Evolutionary conservation across 2,329 filamentous ascomycete species (phyloP).

Genomic region (Neoarthrinium moseri): DNA sequence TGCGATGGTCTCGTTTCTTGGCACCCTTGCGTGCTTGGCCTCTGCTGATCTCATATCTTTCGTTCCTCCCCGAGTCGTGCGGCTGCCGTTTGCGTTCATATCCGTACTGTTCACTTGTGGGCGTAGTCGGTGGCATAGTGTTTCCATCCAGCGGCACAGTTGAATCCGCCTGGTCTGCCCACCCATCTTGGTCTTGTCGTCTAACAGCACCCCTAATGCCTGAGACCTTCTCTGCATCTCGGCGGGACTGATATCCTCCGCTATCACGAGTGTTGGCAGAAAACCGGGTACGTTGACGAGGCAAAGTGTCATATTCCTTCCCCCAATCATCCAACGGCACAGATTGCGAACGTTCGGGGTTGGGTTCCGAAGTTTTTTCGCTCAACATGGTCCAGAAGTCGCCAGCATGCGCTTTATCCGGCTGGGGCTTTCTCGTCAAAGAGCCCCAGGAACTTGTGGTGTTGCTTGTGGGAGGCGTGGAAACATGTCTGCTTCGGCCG

Average conservation of each 20-base stretch:
- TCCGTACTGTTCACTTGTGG: too few relatives aligned
- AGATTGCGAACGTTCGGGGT: neutral
- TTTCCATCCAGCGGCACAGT: too few relatives aligned
- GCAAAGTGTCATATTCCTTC: conserved; percentile 12
- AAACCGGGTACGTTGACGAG: too few relatives aligned
- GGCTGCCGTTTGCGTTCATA: neutral
- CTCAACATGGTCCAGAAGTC: conserved; percentile 17
- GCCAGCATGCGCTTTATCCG: conserved; percentile 10
- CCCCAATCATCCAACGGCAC: conserved; percentile 14
- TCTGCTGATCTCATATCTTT: conserved; percentile 1
- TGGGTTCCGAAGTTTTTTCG: neutral
- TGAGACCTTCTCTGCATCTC: neutral
- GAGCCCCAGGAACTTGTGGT: conserved; percentile 14
- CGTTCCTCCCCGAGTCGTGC: neutral
- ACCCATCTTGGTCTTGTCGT: too few relatives aligned
- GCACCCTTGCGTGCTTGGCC: neutral
- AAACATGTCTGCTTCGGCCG: too few relatives aligned
- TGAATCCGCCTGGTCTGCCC: too few relatives aligned
- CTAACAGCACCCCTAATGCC: neutral
- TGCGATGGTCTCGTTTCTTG: conserved; percentile 5
- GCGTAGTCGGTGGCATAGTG: too few relatives aligned
- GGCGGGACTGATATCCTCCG: neutral
- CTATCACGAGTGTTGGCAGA: too few relatives aligned
- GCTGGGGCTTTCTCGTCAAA: conserved; percentile 15
- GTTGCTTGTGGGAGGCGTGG: too few relatives aligned